Evolutionary conservation across 208 protist genomes (phyloP).

Genomic region (Leishmania arabica): DNA sequence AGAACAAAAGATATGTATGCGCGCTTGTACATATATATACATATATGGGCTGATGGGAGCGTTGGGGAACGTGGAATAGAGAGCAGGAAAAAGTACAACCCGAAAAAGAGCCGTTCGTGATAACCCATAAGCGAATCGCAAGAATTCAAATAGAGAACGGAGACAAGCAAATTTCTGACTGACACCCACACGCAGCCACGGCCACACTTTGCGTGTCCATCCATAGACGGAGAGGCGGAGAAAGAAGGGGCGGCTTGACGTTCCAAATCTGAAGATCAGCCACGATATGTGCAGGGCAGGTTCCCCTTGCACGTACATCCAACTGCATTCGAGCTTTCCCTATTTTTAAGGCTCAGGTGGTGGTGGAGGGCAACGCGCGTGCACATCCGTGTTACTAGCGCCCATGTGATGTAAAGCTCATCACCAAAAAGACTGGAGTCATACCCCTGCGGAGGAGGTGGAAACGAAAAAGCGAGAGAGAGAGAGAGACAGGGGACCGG

Average conservation of each 20-base stretch:
- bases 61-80: neutral
- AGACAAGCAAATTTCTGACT: neutral
- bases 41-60: neutral
- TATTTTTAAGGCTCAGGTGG: neutral
- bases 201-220: neutral
- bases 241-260: neutral
- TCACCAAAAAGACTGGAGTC: neutral
- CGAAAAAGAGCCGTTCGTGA: neutral
- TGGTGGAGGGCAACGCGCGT: neutral
- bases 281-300: neutral
- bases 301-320: neutral
- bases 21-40: too few relatives aligned
- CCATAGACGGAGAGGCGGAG: neutral
- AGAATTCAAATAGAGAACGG: neutral
- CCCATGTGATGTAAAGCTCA: neutral
- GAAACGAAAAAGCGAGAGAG: neutral
- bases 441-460: neutral
- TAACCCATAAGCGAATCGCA: neutral
- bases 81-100: neutral
- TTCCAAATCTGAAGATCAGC: neutral
- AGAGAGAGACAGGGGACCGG: neutral
- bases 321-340: neutral
- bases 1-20: neutral
- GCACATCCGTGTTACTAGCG: neutral
- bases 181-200: neutral